These are phyloP conservation scores for Piper betle DNA, from an alignment of 164 flowering plant genomes.

Conservation along the genomic window DNA sequence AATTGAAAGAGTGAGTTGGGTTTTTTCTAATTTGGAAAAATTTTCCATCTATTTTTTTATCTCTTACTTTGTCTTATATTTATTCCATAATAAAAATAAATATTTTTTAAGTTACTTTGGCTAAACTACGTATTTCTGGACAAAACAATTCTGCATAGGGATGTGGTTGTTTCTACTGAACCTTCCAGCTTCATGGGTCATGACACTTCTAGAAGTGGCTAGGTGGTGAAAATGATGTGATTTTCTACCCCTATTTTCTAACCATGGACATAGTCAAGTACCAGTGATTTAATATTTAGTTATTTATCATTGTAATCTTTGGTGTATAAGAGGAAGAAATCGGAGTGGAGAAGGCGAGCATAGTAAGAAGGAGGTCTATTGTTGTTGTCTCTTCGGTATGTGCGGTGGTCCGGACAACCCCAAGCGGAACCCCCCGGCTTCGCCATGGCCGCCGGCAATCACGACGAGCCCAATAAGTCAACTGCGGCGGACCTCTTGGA, in stretches of 20 bases:
- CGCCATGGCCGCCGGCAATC: constrained; percentile 2
- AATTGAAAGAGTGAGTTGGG: too few species aligned
- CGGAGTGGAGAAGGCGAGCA: not conserved
- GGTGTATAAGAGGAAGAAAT: not conserved
- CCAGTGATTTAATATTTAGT: not conserved
- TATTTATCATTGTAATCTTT: not conserved
- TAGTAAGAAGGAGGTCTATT: not conserved
- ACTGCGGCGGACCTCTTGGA: constrained; percentile 6
- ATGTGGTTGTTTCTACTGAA: too few species aligned
- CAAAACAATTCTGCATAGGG: too few species aligned
- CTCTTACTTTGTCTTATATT: too few species aligned
- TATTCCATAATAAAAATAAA: too few species aligned
- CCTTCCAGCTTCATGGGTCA: too few species aligned
- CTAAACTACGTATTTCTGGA: too few species aligned
- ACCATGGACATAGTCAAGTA: not conserved
- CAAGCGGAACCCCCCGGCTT: constrained; percentile 2
- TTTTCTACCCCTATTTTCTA: too few species aligned
- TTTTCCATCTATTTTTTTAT: too few species aligned
- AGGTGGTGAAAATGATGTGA: not conserved
- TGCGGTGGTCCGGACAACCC: constrained; percentile 3
- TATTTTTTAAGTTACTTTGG: too few species aligned
- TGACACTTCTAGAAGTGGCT: not conserved
- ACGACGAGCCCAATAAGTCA: not conserved
- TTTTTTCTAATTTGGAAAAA: too few species aligned
- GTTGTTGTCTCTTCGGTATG: not conserved